Evolutionary conservation across 768 basidiomycete species (phyloP), one percentile per base, ranked within the genome.

Genomic region (Leccinum boreale): DNA sequence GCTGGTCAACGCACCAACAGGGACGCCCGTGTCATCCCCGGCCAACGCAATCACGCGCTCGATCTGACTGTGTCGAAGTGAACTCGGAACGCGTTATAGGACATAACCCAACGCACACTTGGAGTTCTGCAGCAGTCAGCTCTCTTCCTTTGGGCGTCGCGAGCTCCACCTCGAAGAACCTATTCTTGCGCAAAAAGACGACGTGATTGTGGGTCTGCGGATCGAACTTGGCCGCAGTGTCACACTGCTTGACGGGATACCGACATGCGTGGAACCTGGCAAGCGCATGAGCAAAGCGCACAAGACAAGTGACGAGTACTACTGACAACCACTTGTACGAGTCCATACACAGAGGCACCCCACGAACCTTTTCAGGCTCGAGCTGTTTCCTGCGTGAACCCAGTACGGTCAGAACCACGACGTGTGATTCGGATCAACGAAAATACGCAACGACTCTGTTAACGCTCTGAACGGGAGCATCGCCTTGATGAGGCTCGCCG

Each of bases 181-280:
- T 84, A 78, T 96, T 94, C 75, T 94, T 95, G 55, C 95, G 85
- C 33, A 98, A 71, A 56, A 96, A 92, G 33, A 95, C 84, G 69
- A 97, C 81, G 74, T 98, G 94, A 63, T 97, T 91, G 75, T 96
- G 81, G 14, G 77, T 71, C 49, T 74, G 72, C 2, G 89, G 76
- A 63, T 90, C 83, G 70, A 93, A 96, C 73, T 94, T 95, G 54
- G 74, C 74, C 6, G 92, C 92, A 1, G 85, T 89, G 67, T 98
- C 97, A 4, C 85, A 82, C 0, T 91, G 90, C 61, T 89, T 85
- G 52, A 78, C 79, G 4, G 97, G 97, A 71, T 93, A 88, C 21
- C 97, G 86, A n/a, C 83, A 85, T 1, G 95, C 79, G 73, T 98
- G 97, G 84, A 99, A 99, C 24, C 89, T 90, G 61, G 42, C 26